Evolutionary conservation across 2,329 filamentous ascomycete genomes (phyloP).

Genomic region (Zopfia rhizophila): DNA sequence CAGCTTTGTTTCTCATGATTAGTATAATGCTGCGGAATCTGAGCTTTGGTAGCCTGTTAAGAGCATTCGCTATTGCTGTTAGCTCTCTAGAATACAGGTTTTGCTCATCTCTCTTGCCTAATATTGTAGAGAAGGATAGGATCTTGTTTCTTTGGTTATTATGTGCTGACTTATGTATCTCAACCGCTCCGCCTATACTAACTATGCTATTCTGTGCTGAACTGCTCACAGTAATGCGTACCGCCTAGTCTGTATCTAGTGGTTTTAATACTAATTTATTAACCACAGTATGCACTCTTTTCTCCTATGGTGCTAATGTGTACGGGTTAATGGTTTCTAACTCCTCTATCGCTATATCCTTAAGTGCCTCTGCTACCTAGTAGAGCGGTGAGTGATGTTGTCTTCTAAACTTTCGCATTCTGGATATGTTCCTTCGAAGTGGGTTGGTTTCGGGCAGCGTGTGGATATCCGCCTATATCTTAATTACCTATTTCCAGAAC

Average conservation of each 20-base stretch:
- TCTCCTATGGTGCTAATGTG: slow-evolving; percentile 19
- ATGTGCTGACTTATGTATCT: slow-evolving; percentile 16
- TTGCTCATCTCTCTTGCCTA: slow-evolving; percentile 22
- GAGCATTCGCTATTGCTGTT: slow-evolving; percentile 13
- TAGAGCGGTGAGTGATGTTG: slow-evolving; percentile 16
- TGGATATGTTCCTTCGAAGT: slow-evolving; percentile 15
- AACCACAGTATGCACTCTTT: slow-evolving; percentile 19
- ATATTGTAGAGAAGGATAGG: slow-evolving; percentile 17
- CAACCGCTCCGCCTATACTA: slow-evolving; percentile 18
- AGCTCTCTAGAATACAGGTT: slow-evolving; percentile 16
- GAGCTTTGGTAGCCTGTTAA: slow-evolving; percentile 16
- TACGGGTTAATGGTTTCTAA: slow-evolving; percentile 19
- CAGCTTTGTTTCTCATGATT: slow-evolving; percentile 19
- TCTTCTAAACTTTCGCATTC: slow-evolving; percentile 21
- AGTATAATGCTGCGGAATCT: slow-evolving; percentile 18
- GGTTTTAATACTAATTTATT: slow-evolving; percentile 13
- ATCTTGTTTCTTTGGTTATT: no score
- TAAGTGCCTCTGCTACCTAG: slow-evolving; percentile 15
- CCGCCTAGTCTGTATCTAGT: slow-evolving; percentile 16
- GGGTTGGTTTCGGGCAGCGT: slow-evolving; percentile 22
- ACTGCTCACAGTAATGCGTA: slow-evolving; percentile 22
- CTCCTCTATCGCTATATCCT: slow-evolving; percentile 20
- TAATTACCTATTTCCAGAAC: slow-evolving; percentile 21
- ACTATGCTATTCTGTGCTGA: slow-evolving; percentile 18
- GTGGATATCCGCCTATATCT: slow-evolving; percentile 21